phyloP scores from a whole-genome alignment of 179 eudicot genomes.

The Nepenthes alata region DNA sequence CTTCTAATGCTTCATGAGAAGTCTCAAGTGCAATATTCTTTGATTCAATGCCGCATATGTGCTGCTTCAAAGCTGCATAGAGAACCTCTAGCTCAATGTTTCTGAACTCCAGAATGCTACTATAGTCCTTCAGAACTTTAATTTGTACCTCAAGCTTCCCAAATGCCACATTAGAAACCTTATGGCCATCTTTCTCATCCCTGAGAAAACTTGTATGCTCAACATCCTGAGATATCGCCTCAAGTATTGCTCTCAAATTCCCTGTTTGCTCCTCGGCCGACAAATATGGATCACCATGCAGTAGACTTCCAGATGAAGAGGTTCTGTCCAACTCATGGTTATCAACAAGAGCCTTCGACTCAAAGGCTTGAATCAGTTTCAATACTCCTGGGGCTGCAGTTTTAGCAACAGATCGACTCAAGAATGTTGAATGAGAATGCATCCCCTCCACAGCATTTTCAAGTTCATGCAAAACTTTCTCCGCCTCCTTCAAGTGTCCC shows the following conservation, averaged over 20 bases:
- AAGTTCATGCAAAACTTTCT: constrained; percentile 33
- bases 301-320: constrained; percentile 21
- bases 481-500: constrained; percentile 47
- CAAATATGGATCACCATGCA: constrained; percentile 27
- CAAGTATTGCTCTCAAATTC: constrained; percentile 34
- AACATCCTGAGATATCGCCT: constrained; percentile 34
- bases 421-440: constrained; percentile 37
- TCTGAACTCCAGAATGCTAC: constrained; percentile 37
- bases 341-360: constrained; percentile 46
- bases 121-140: constrained; percentile 36
- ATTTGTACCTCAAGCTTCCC: constrained; percentile 39
- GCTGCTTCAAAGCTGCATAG: constrained; percentile 49
- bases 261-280: constrained; percentile 27
- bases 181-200: constrained; percentile 27
- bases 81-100: constrained; percentile 60
- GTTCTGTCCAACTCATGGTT: constrained; percentile 29
- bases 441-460: constrained; percentile 49
- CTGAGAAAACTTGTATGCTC: constrained; percentile 31
- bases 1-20: constrained; percentile 28
- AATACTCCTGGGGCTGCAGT: constrained; percentile 54
- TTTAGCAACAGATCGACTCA: constrained; percentile 33
- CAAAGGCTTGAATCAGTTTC: constrained; percentile 80
- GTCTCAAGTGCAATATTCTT: constrained; percentile 37
- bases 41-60: constrained; percentile 33
- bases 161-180: constrained; percentile 24